Percentiles rank a stretch among this genome's conserved stretches.
Evolutionary conservation across 805 yeast species (phyloP).

Genomic region (Tanozyma kutaoensis): DNA sequence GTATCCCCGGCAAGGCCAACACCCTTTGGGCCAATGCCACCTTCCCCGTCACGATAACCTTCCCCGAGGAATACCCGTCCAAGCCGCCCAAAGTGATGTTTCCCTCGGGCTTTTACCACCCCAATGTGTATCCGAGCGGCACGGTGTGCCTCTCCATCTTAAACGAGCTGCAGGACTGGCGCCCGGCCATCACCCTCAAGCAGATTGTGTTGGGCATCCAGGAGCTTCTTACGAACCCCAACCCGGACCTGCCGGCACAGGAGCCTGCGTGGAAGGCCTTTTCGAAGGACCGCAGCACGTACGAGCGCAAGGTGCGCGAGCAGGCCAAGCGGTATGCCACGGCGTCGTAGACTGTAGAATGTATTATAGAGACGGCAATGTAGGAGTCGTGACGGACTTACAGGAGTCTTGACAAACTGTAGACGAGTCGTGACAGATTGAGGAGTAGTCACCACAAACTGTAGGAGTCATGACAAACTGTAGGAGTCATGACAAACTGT

Average conservation of each 20-base stretch:
- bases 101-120: conserved; percentile 87
- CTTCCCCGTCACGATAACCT: conserved; percentile 68
- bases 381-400: no score
- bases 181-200: conserved; percentile 88
- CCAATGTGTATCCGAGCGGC: conserved; percentile 95
- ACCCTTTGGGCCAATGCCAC: conserved; percentile 89
- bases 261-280: conserved; percentile 92
- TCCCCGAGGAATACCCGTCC: conserved; percentile 89
- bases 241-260: conserved; percentile 94
- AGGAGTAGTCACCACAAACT: no score
- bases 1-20: conserved; percentile 84
- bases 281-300: conserved; percentile 50
- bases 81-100: conserved; percentile 93
- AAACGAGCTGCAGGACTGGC: conserved; percentile 95
- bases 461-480: no score
- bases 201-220: conserved; percentile 88
- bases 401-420: no score
- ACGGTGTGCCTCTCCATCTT: conserved; percentile 87
- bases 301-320: conserved; percentile 65
- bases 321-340: conserved; percentile 67
- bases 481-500: no score
- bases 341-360: no score
- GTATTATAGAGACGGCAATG: no score
- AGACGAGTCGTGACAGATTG: no score
- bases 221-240: conserved; percentile 79